Evolutionary conservation across 208 protist species (phyloP), one percentile per base, ranked within the genome.

Genomic region (Acanthamoeba castellanii): DNA sequence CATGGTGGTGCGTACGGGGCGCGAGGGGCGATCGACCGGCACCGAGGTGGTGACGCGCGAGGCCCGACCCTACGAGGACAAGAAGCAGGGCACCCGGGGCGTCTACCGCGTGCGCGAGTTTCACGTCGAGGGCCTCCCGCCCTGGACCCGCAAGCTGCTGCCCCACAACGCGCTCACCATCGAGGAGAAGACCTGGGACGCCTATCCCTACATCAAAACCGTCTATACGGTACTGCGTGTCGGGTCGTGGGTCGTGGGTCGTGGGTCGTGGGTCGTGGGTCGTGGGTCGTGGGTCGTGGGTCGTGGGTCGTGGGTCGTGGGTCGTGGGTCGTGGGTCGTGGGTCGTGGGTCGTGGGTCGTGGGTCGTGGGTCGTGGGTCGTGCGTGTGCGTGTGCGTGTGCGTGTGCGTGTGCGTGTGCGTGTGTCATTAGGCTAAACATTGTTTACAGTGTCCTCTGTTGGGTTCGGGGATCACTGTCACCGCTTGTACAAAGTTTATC

Each of bases 61-160:
- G 72, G 72, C 72, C 18, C 72, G 72, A 2, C 72, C 72, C 34
- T 82, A 52, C 30, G 72, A 82, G 37, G 72, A 82, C 37, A 50
- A 42, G 37, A 82, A 82, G 72, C 18, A 42, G 72, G 72, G 72
- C 72, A 18, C 18, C 20, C 16, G n/a, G 72, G 72, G 72, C 32
- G 30, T 82, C 72, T 82, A 82, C 42, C 32, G 72, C 32, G 72
- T 82, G 72, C 72, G 72, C 72, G 72, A 82, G 72, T 82, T 82
- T 25, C 72, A 82, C 72, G 42, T 82, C 13, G 72, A 82, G 72
- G 72, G 72, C 42, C 72, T 82, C 18, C 72, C 72, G 42, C 37
- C 72, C 18, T 82, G 72, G 72, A 82, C 72, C n/a, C 72, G 42
- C 72, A 82, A 82, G 37, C 32, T 82, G 37, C 72, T 82, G 72